Percentiles rank a stretch among this genome's conserved stretches.
Conservation (phyloP, 768 basidiomycete species). For the Strobilomyces dryophilus region DNA sequence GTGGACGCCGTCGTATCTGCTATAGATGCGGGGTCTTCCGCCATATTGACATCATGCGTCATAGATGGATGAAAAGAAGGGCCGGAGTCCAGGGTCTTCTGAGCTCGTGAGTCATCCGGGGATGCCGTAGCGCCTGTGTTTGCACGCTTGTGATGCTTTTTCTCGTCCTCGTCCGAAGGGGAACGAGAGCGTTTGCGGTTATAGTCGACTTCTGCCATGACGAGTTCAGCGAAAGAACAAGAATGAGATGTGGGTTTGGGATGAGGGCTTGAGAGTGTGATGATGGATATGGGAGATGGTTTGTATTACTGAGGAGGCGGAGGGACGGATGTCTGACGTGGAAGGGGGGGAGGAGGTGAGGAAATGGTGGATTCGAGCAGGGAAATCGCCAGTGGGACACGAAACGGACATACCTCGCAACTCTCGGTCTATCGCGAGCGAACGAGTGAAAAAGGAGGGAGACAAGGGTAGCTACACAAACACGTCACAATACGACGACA, state of each 20-base stretch:
- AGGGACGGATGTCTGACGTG: slow-evolving; percentile 47
- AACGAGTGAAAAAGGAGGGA: neutral
- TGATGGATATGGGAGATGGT: slow-evolving; percentile 35
- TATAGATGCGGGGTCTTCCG: slow-evolving; percentile 37
- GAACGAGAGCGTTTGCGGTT: slow-evolving; percentile 87
- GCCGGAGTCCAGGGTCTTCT: slow-evolving; percentile 44
- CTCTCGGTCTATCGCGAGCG: neutral
- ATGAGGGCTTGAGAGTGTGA: slow-evolving; percentile 46
- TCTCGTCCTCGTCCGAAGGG: slow-evolving; percentile 74
- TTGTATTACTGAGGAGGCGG: slow-evolving; percentile 34
- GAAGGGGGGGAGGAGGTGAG: slow-evolving; percentile 52
- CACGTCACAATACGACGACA: slow-evolving; percentile 16
- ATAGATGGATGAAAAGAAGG: slow-evolving; percentile 36
- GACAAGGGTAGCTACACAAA: slow-evolving; percentile 6
- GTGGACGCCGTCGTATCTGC: slow-evolving; percentile 50
- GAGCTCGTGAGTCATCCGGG: slow-evolving; percentile 57
- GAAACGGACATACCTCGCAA: slow-evolving; percentile 35
- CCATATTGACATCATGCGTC: slow-evolving; percentile 62
- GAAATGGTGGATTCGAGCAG: slow-evolving; percentile 52
- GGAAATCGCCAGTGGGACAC: slow-evolving; percentile 36
- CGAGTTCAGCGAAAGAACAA: slow-evolving; percentile 51
- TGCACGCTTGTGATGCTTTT: slow-evolving; percentile 78
- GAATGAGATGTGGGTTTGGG: slow-evolving; percentile 35
- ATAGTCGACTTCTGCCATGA: slow-evolving; percentile 83
- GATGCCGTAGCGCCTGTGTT: slow-evolving; percentile 68